A percentile compares a stretch with the other conserved stretches of the same genome.
Evolutionary conservation across 73 alveolate species (phyloP).

Genomic region (Paramecium primaurelia): DNA sequence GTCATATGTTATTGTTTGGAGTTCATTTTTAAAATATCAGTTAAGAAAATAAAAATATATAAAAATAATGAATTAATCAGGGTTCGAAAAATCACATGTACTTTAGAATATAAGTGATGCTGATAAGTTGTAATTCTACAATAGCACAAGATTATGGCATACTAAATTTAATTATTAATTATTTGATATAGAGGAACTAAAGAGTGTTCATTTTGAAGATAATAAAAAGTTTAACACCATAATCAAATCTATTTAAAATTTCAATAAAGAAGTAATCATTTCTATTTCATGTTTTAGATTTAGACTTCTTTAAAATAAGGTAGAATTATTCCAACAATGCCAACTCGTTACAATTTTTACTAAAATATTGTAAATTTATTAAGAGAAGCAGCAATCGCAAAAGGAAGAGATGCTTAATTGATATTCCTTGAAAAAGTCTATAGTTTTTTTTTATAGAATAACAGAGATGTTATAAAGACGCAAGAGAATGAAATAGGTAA

Average conservation of each 20-base stretch:
- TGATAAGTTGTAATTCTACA: background rate
- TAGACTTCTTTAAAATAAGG: background rate
- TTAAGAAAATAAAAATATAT: background rate
- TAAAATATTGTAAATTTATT: background rate
- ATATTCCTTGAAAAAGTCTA: background rate
- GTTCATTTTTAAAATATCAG: slow-evolving; percentile 35
- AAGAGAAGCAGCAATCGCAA: background rate
- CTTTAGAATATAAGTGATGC: background rate
- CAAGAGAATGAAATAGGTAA: background rate
- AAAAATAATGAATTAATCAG: background rate
- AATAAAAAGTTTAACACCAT: background rate
- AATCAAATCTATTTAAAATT: background rate
- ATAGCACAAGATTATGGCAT: slow-evolving; percentile 1
- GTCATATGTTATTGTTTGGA: slow-evolving; percentile 31
- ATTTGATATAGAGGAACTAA: slow-evolving; percentile 7
- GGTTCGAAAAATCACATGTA: background rate
- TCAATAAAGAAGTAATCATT: background rate
- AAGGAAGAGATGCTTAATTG: background rate
- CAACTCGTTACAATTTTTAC: background rate
- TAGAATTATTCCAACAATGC: background rate
- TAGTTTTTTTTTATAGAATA: background rate
- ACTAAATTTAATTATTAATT: background rate
- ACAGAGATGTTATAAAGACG: background rate
- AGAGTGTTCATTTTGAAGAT: background rate
- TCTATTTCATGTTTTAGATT: background rate